Conservation (phyloP, 1,139 yeast genomes). For the Geotrichum fermentans region DNA sequence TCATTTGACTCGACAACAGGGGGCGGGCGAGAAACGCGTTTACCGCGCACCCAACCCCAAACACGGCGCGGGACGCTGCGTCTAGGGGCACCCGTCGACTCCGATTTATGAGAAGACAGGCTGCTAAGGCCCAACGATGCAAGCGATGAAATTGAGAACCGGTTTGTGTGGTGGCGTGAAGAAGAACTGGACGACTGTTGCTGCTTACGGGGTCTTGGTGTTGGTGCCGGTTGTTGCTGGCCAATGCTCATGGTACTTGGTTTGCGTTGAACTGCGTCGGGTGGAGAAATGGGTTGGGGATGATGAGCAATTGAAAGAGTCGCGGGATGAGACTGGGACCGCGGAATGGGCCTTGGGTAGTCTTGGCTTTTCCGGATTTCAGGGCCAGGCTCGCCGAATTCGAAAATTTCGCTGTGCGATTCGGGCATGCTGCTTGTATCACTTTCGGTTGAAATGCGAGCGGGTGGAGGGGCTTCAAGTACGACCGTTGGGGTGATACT, state of each 20-base stretch:
- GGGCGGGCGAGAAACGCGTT: not conserved
- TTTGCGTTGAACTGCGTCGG: not conserved
- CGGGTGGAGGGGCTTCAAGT: not conserved
- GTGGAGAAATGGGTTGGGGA: constrained; percentile 5
- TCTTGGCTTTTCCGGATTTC: constrained; percentile 29
- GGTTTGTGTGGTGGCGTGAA: constrained; percentile 5
- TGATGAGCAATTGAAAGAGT: not conserved
- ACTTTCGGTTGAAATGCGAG: not conserved
- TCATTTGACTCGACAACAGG: too few relatives aligned
- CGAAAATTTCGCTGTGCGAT: constrained; percentile 16
- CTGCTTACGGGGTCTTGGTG: constrained; percentile 1
- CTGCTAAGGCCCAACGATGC: constrained; percentile 8
- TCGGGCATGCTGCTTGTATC: constrained; percentile 7
- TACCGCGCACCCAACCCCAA: constrained; percentile 28
- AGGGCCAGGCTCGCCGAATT: constrained; percentile 35
- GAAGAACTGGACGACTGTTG: not conserved
- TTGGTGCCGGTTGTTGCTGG: constrained; percentile 2
- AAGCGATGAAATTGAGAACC: constrained; percentile 14
- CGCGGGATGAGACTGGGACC: not conserved
- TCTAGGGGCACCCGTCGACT: not conserved
- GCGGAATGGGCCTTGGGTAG: too few relatives aligned
- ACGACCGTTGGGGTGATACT: not conserved
- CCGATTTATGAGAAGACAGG: not conserved
- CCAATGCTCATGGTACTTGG: not conserved
- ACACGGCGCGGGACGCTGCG: constrained; percentile 22